Evolutionary conservation across 176 grass and related monocot species (phyloP).

Genomic region (Eleusine indica): DNA sequence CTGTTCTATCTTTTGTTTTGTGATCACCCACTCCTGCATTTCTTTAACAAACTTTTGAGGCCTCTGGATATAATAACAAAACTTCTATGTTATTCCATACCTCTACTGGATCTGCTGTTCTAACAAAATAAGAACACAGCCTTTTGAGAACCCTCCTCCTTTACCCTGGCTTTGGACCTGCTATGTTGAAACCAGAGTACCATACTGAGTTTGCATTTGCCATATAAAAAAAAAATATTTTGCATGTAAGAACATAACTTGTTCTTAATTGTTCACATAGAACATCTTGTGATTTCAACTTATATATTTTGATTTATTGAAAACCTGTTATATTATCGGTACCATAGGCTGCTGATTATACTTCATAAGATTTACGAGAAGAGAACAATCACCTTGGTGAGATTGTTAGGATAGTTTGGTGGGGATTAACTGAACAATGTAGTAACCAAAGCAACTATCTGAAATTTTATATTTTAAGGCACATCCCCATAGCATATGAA

Average conservation of each 20-base stretch:
- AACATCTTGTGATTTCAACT: neutral
- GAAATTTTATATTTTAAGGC: neutral
- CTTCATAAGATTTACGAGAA: neutral
- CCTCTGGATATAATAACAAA: slow-evolving; percentile 5
- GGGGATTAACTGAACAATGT: neutral
- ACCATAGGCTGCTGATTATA: neutral
- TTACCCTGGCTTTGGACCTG: too few relatives aligned
- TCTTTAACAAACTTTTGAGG: slow-evolving; percentile 1
- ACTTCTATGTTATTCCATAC: neutral
- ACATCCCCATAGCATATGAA: neutral
- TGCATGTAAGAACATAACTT: neutral
- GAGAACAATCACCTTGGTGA: neutral
- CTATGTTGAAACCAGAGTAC: too few relatives aligned
- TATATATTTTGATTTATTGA: neutral
- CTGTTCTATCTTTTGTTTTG: slow-evolving; percentile 5
- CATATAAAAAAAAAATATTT: neutral
- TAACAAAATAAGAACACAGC: too few relatives aligned
- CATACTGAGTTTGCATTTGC: neutral
- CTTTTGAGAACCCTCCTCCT: too few relatives aligned
- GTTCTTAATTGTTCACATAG: slow-evolving; percentile 9
- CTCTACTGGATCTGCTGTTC: too few relatives aligned
- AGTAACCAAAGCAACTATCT: neutral
- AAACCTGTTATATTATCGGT: neutral
- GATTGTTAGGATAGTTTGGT: neutral
- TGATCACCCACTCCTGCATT: slow-evolving; percentile 15